Evolutionary conservation across 2,329 filamentous ascomycete species (phyloP).

Genomic region (Ramularia endophylla): DNA sequence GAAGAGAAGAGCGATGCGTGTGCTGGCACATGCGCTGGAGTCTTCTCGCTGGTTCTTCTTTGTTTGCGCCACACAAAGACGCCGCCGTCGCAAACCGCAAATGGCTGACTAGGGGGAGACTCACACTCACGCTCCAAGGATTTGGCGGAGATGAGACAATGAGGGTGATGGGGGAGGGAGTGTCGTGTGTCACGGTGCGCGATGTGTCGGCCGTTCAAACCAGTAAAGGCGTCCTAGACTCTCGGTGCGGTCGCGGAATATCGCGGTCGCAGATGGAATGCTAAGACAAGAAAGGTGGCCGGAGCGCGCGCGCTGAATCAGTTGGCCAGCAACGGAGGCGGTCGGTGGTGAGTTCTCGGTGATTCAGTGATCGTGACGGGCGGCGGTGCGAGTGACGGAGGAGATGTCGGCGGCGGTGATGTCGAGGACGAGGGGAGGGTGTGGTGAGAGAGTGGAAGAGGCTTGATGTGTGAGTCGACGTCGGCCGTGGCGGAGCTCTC

Average conservation of each 20-base stretch:
- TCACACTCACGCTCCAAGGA: constrained; percentile 8
- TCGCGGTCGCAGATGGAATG: constrained; percentile 3
- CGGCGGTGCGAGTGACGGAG: constrained; percentile 8
- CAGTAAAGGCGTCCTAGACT: constrained; percentile 58
- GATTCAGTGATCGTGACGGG: constrained; percentile 9
- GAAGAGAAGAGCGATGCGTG: background rate
- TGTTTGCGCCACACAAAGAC: constrained; percentile 15
- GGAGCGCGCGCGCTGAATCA: constrained; percentile 23
- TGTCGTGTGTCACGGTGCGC: constrained; percentile 13
- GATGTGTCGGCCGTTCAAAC: constrained; percentile 35
- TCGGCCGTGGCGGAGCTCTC: no score
- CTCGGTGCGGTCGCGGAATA: constrained; percentile 13
- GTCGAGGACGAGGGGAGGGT: constrained; percentile 13
- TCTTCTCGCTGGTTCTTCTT: constrained; percentile 2
- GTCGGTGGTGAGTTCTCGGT: constrained; percentile 1
- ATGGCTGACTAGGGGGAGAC: constrained; percentile 7
- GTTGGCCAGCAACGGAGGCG: constrained; percentile 3
- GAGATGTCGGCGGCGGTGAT: constrained; percentile 10
- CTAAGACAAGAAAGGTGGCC: constrained; percentile 23
- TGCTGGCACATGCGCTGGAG: constrained; percentile 1
- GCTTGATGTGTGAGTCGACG: background rate
- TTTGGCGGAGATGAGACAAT: constrained; percentile 7
- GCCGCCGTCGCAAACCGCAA: constrained; percentile 3
- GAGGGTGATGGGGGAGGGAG: constrained; percentile 6
- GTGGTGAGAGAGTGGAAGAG: constrained; percentile 6